Conservation (phyloP, 1,284 basidiomycete genomes). For the Boletus smithii region DNA sequence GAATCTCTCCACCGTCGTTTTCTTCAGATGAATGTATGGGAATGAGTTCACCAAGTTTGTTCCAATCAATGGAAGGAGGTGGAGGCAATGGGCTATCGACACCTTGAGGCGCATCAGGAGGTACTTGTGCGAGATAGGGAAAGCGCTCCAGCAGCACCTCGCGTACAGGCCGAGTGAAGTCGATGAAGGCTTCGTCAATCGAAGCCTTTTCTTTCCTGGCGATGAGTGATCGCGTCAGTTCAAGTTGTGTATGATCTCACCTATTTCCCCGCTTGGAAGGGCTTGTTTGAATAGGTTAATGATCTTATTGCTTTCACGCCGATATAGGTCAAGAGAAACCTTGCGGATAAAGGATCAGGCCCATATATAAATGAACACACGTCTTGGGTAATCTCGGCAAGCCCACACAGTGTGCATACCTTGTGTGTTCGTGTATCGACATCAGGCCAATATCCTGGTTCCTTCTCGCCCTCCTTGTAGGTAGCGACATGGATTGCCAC, state of each 20-base stretch:
- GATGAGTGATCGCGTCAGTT: slow-evolving; percentile 3
- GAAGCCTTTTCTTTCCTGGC: slow-evolving; percentile 69
- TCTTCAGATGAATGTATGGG: slow-evolving; percentile 48
- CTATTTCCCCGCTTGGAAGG: slow-evolving; percentile 69
- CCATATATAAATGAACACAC: neutral
- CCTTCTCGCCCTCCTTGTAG: slow-evolving; percentile 83
- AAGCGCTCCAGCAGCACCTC: slow-evolving; percentile 69
- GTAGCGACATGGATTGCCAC: slow-evolving; percentile 92
- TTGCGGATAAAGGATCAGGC: slow-evolving; percentile 30
- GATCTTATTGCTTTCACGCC: slow-evolving; percentile 88
- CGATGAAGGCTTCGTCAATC: slow-evolving; percentile 86
- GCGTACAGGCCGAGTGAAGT: slow-evolving; percentile 78
- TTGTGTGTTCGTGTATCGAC: slow-evolving; percentile 90
- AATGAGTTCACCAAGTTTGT: slow-evolving; percentile 64
- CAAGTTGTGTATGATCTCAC: slow-evolving; percentile 36
- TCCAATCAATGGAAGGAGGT: slow-evolving; percentile 69
- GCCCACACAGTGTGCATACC: slow-evolving; percentile 45
- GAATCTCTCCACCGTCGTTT: slow-evolving; percentile 21
- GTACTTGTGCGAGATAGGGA: slow-evolving; percentile 72
- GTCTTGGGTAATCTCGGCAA: neutral
- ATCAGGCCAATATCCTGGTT: slow-evolving; percentile 87
- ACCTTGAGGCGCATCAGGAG: slow-evolving; percentile 65
- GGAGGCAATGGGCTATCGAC: slow-evolving; percentile 81
- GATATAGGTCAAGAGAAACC: slow-evolving; percentile 94
- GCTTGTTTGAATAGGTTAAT: slow-evolving; percentile 81